Evolutionary conservation across 116 monocot genomes (phyloP).

Genomic region (Cymodocea nodosa): DNA sequence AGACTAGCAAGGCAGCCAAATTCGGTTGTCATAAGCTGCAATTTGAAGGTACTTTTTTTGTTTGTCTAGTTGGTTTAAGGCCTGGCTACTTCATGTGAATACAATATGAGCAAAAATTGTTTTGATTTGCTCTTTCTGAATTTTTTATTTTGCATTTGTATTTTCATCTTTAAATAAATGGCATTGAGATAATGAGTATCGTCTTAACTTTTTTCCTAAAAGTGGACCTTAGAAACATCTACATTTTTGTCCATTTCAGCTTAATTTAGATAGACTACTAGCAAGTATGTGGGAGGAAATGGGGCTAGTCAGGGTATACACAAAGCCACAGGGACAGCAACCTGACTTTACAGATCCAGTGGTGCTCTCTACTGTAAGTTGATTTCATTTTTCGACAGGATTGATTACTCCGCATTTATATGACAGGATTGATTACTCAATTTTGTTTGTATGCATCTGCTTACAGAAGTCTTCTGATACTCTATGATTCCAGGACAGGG

Average conservation of each 20-base stretch:
- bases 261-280: constrained; percentile 92
- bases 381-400: not conserved
- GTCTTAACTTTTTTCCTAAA: too few relatives aligned
- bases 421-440: too few relatives aligned
- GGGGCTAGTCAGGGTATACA: constrained; percentile 95
- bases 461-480: not conserved
- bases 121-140: not conserved
- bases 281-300: constrained; percentile 98
- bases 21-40: constrained; percentile 98
- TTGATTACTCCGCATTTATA: too few relatives aligned
- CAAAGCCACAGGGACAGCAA: constrained; percentile 97
- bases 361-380: constrained; percentile 85
- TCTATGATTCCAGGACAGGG: constrained; percentile 54
- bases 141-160: not conserved
- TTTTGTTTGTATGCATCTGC: too few relatives aligned
- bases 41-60: constrained; percentile 58
- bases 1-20: constrained; percentile 81
- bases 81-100: too few relatives aligned
- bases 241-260: constrained; percentile 24
- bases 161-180: too few relatives aligned
- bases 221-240: not conserved
- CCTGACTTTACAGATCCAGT: constrained; percentile 94
- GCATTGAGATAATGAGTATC: too few relatives aligned
- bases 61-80: too few relatives aligned
- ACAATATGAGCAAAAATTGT: too few relatives aligned